A percentile compares a stretch with the other conserved stretches of the same genome.
These are phyloP conservation scores for Acanthamoeba sp. DNA, from an alignment of 208 protist species.

Conservation along the genomic window DNA sequence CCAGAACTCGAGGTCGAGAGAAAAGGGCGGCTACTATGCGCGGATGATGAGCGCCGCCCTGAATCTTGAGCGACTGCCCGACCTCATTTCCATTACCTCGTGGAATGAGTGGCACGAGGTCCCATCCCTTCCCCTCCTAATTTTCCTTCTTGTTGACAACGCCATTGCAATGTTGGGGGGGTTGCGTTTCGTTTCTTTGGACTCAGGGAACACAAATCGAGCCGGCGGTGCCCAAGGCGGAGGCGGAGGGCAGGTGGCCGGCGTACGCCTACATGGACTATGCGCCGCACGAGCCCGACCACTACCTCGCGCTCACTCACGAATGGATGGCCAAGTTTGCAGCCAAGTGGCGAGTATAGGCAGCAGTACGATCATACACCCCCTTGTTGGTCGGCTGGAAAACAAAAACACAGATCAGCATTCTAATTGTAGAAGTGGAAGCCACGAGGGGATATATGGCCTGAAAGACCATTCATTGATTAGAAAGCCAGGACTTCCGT, in stretches of 20 bases:
- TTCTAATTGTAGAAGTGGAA: no score
- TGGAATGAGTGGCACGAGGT: constrained; percentile 68
- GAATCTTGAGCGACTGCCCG: neutral
- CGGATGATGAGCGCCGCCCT: neutral
- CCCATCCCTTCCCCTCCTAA: neutral
- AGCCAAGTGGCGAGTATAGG: neutral
- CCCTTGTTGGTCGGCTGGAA: no score
- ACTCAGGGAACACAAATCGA: constrained; percentile 40
- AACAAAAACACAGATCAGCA: no score
- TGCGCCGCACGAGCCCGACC: neutral
- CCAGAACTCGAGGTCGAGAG: neutral
- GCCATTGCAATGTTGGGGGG: no score
- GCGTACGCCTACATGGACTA: constrained; percentile 30
- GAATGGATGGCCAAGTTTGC: neutral
- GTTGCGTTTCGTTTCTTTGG: no score
- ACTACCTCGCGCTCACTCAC: neutral
- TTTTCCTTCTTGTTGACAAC: neutral
- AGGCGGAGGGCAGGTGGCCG: neutral
- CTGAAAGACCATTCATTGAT: no score
- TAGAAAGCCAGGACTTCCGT: no score
- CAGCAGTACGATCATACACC: no score
- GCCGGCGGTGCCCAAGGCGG: constrained; percentile 21
- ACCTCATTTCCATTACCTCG: constrained; percentile 1
- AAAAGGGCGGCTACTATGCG: neutral
- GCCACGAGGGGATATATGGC: no score